phyloP scores from a whole-genome alignment of 2,329 filamentous ascomycete genomes.

The Sarocladiaceae sp. region DNA sequence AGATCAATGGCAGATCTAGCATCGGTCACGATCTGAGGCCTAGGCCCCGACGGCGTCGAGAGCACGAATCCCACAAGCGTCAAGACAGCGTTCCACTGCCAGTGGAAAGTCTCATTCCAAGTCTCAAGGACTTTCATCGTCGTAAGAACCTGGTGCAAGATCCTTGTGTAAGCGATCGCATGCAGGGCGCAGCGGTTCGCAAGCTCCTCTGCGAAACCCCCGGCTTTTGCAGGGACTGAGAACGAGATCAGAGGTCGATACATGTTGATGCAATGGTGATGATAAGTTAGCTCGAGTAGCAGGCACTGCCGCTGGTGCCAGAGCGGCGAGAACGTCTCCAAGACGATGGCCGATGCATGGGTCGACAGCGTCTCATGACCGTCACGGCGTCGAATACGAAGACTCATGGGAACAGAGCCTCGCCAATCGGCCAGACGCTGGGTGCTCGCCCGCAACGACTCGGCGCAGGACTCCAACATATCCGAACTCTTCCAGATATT shows the following conservation, averaged over 20 bases:
- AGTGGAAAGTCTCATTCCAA: slow-evolving; percentile 20
- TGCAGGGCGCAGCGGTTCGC: slow-evolving; percentile 21
- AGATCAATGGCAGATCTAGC: slow-evolving; percentile 15
- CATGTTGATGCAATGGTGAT: slow-evolving; percentile 30
- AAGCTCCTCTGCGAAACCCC: slow-evolving; percentile 8
- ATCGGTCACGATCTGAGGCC: slow-evolving; percentile 11
- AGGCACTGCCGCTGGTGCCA: slow-evolving; percentile 37
- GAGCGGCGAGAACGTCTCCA: slow-evolving; percentile 26
- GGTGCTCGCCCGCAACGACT: slow-evolving; percentile 19
- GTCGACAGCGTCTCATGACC: slow-evolving; percentile 30
- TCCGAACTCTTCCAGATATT: slow-evolving; percentile 18
- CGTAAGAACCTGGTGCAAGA: slow-evolving; percentile 20
- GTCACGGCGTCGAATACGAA: slow-evolving; percentile 31
- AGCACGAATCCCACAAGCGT: slow-evolving; percentile 27
- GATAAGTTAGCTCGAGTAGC: slow-evolving; percentile 36
- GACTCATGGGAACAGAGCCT: slow-evolving; percentile 25
- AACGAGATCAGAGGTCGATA: slow-evolving; percentile 35
- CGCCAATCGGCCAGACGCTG: slow-evolving; percentile 24
- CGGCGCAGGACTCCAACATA: slow-evolving; percentile 20
- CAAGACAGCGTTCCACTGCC: slow-evolving; percentile 24
- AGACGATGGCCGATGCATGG: slow-evolving; percentile 24
- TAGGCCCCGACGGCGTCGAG: slow-evolving; percentile 20
- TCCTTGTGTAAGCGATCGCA: slow-evolving; percentile 19
- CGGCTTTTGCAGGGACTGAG: slow-evolving; percentile 8
- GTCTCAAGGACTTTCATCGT: slow-evolving; percentile 21